Evolutionary conservation across 2,329 filamentous ascomycete genomes (phyloP), one percentile per base, ranked within the genome.

Genomic region (Penicillium griseofulvum): DNA sequence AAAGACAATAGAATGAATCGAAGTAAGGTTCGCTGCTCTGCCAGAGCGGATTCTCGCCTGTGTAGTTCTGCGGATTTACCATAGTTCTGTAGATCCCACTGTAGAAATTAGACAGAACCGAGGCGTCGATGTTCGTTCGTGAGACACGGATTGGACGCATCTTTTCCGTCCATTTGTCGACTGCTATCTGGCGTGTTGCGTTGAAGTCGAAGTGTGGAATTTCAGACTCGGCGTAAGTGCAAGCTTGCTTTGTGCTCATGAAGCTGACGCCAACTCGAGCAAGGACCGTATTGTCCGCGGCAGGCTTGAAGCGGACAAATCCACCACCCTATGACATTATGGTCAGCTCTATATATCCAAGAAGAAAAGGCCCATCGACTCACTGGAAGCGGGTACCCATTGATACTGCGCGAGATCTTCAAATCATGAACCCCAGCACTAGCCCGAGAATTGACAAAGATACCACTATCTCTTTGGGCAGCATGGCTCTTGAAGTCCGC

Each of bases 1-100:
- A 90, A 3, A 89, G 82, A 62, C 86, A 90, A 70, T 91, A 91
- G 60, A 87, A 89, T 0, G 85, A 88, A 68, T 89, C 87, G 67
- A 86, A 90, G 61, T 89, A 90, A 0, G 86, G 87, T 69, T 88
- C 86, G 0, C 72, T 74, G 48, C 81, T 85, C 1, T 78, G 65
- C 86, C 87, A 90, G 0, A 84, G 68, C 3, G 85, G 85, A 55
- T 90, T 90, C 68, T 90, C 87, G 1, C 85, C 85, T 0, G 87
- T 89, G 58, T 88, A 88, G 61, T 89, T 87, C 62, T 89, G 87
- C 1, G 87, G 87, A 49, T 83, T 87, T 54, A 89, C 81, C 83
- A 89, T 85, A 2, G 83, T 83, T 17, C 86, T 77, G 65, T 89
- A 89, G 17, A 87, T 80, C 2, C 86, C 87, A 52, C 84, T 87